Percentiles rank a stretch among this genome's conserved stretches.
These are phyloP conservation scores for Fusarium sp. DNA, from an alignment of 2,329 filamentous ascomycete genomes.

Conservation along the genomic window DNA sequence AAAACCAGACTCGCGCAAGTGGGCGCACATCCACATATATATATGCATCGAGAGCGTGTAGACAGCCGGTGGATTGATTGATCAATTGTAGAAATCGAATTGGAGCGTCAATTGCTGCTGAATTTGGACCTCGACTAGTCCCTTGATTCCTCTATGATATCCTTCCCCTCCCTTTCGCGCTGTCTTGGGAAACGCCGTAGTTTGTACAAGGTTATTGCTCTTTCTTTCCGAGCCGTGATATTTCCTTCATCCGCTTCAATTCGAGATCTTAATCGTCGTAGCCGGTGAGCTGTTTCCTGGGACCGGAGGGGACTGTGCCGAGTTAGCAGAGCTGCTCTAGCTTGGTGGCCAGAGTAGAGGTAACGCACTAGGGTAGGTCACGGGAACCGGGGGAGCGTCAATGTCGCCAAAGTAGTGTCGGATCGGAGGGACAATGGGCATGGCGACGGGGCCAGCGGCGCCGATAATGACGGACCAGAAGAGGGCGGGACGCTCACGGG, in stretches of 20 bases:
- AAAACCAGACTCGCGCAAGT: constrained; percentile 33
- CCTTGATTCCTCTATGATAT: constrained; percentile 41
- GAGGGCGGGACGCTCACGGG: constrained; percentile 89
- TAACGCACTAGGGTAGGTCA: constrained; percentile 92
- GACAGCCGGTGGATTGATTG: constrained; percentile 12
- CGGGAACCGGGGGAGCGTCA: constrained; percentile 79
- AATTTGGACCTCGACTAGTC: constrained; percentile 36
- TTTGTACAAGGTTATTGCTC: constrained; percentile 47
- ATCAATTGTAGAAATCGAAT: constrained; percentile 43
- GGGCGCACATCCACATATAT: constrained; percentile 31
- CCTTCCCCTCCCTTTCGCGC: constrained; percentile 25
- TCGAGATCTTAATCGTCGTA: constrained; percentile 68
- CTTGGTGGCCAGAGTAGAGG: background rate
- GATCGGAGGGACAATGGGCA: constrained; percentile 81
- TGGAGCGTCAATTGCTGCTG: constrained; percentile 49
- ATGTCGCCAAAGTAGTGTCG: constrained; percentile 81
- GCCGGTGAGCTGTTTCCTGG: constrained; percentile 71
- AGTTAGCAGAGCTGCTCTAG: constrained; percentile 6
- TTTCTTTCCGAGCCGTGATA: constrained; percentile 19
- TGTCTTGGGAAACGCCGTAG: constrained; percentile 43
- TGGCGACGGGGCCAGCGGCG: constrained; percentile 76
- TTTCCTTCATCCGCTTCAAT: constrained; percentile 22
- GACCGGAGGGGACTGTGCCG: constrained; percentile 67
- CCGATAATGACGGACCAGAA: constrained; percentile 90
- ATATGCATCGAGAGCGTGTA: constrained; percentile 31